Percentiles rank a stretch among this genome's conserved stretches.
phyloP scores from a whole-genome alignment of 148 eudicot genomes.

The Spergularia marina region DNA sequence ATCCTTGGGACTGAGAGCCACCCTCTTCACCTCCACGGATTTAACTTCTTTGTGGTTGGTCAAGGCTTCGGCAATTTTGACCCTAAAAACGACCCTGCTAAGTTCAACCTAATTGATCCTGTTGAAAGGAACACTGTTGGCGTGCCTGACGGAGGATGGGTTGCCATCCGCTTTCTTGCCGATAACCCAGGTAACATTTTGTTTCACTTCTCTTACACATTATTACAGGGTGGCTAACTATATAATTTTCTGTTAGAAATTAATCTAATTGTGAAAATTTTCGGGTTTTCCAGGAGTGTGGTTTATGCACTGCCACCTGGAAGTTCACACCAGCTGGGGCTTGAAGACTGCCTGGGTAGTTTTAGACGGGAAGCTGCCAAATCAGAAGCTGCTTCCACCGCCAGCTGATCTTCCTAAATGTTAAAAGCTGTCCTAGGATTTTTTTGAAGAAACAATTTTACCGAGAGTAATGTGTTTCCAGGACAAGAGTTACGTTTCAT shows the following conservation, averaged over 20 bases:
- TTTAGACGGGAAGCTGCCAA: conserved; percentile 39
- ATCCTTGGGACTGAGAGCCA: conserved; percentile 59
- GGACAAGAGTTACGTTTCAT: background rate
- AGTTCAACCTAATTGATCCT: conserved; percentile 62
- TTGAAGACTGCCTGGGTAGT: conserved; percentile 73
- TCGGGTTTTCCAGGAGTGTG: conserved; percentile 41
- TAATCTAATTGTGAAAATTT: background rate
- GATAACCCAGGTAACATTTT: conserved; percentile 56
- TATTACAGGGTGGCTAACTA: background rate
- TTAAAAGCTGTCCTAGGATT: conserved; percentile 21
- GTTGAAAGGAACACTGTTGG: conserved; percentile 61
- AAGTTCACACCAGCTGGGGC: conserved; percentile 74
- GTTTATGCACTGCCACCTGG: conserved; percentile 72
- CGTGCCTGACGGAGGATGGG: conserved; percentile 74
- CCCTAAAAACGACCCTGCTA: conserved; percentile 43
- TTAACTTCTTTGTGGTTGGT: conserved; percentile 63
- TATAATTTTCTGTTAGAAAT: background rate
- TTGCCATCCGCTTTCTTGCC: conserved; percentile 59
- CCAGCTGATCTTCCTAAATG: conserved; percentile 60
- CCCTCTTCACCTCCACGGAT: conserved; percentile 71
- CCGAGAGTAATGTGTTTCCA: conserved; percentile 11
- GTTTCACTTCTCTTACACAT: background rate
- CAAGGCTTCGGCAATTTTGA: conserved; percentile 69
- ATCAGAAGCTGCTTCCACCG: conserved; percentile 59
- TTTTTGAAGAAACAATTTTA: background rate